Evolutionary conservation across 2,329 filamentous ascomycete genomes (phyloP), one percentile per base, ranked within the genome.

Genomic region (Stylonectria norvegica): DNA sequence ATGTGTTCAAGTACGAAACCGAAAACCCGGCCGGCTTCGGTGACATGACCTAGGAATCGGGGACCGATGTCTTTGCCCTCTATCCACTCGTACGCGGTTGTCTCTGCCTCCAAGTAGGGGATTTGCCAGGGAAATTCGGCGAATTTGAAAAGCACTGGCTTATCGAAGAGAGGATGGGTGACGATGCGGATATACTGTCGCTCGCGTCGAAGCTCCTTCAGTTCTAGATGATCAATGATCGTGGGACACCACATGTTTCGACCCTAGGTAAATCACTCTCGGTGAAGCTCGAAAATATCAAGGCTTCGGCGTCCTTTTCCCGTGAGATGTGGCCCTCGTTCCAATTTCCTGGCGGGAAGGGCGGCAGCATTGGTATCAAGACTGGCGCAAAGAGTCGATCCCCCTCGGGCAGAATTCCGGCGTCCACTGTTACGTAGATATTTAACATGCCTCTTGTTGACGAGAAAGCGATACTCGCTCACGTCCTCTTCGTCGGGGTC

Each of bases 361-460:
- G 50, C 4, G 68, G 66, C 8, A 72, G 56, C 9, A 55, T 41
- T 5, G 58, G 28, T 22, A 64, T 44, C 18, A 69, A 48, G 8
- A 47, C 38, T 10, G 63, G 63, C 7, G 47, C 58, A 35, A 61
- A 66, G 14, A 54, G 57, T 38, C 64, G 52, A 38, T 67, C 60
- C 23, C 62, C 56, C 14, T 39, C 40, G 19, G 56, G 52, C 33
- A 62, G 59, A 3, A 63, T 38, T 35, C 63, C 61, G 9, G 58
- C 45, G 7, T 64, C 63, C 19, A 71, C 56, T 10, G 58, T 65
- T 20, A 71, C 50, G 43, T 71, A n/a, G n/a, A n/a, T n/a, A 70
- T 52, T 68, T 70, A 53, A 71, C 54, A 37, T 58, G 41, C 16
- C 55, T 56, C 17, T 47, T 50, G 42, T 65, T 55, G 20, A 68